Conservation (phyloP, 805 yeast genomes). For the Zygotorulaspora danielsina region DNA sequence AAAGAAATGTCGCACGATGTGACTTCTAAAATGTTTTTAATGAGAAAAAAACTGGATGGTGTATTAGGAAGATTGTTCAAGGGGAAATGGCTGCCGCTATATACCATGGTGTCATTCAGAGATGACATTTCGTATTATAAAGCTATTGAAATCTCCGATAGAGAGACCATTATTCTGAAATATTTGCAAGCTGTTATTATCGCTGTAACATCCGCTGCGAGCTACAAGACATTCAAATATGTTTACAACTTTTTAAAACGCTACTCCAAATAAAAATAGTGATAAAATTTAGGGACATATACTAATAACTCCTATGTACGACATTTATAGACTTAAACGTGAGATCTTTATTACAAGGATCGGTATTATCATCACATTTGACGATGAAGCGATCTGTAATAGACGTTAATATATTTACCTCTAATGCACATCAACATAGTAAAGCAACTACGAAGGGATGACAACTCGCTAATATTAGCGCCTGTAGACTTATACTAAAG, state of each 20-base stretch:
- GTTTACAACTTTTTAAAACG: conserved; percentile 3
- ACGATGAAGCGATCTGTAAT: neutral
- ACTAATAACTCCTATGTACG: neutral
- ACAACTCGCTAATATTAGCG: too few relatives aligned
- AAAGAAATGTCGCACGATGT: conserved; percentile 85
- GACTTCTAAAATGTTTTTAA: conserved; percentile 51
- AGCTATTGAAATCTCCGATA: conserved; percentile 52
- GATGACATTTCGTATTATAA: conserved; percentile 72
- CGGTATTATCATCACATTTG: neutral
- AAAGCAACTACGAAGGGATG: too few relatives aligned
- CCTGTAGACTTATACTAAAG: neutral
- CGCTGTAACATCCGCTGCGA: conserved; percentile 8
- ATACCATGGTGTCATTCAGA: conserved; percentile 89
- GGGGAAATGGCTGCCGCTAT: conserved; percentile 75
- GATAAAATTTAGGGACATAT: neutral
- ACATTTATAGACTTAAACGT: neutral
- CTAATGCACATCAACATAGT: neutral
- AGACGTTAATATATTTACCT: neutral
- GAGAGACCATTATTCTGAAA: conserved; percentile 51
- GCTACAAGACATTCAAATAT: conserved; percentile 7
- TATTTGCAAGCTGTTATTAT: conserved; percentile 17
- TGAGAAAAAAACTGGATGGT: conserved; percentile 67
- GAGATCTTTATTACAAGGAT: neutral
- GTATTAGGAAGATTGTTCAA: conserved; percentile 54
- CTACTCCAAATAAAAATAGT: neutral